These are phyloP conservation scores for Amyloporia xantha DNA, from an alignment of 768 basidiomycete species.

Conservation along the genomic window DNA sequence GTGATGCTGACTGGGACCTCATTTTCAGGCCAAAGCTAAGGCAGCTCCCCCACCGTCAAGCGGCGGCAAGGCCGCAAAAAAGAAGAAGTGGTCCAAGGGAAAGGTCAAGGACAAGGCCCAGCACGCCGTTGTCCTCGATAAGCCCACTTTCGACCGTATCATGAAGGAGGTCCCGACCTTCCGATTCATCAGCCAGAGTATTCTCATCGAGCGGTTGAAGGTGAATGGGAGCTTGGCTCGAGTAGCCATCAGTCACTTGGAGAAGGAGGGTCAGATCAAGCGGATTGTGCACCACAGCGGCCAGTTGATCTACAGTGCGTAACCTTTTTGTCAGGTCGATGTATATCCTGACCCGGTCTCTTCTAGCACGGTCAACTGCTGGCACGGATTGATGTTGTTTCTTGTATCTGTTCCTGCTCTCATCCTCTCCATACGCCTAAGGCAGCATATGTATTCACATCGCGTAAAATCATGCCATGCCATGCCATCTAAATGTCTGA, in stretches of 20 bases:
- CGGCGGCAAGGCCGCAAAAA: slow-evolving; percentile 89
- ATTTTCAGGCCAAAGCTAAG: slow-evolving; percentile 50
- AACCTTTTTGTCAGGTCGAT: background rate
- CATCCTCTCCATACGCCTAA: slow-evolving; percentile 20
- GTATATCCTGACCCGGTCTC: background rate
- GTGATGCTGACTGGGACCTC: slow-evolving; percentile 7
- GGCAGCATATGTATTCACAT: slow-evolving; percentile 32
- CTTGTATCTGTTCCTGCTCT: slow-evolving; percentile 14
- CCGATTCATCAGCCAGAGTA: slow-evolving; percentile 96
- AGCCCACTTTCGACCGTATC: slow-evolving; percentile 88
- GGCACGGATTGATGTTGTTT: slow-evolving; percentile 28
- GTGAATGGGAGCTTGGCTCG: slow-evolving; percentile 94
- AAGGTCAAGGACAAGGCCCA: slow-evolving; percentile 99
- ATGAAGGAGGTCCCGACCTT: slow-evolving; percentile 98
- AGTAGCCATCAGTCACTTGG: slow-evolving; percentile 83
- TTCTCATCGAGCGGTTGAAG: slow-evolving; percentile 98
- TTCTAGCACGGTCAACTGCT: slow-evolving; percentile 38
- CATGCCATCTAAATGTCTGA: slow-evolving; percentile 12
- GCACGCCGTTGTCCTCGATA: slow-evolving; percentile 93
- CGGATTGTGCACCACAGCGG: slow-evolving; percentile 91
- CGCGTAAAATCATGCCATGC: slow-evolving; percentile 25
- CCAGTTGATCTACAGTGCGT: slow-evolving; percentile 95
- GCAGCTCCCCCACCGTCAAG: slow-evolving; percentile 59
- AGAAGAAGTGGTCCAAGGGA: slow-evolving; percentile 99
- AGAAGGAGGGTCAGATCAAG: slow-evolving; percentile 93